Evolutionary conservation across 345 rosid species (phyloP).

Genomic region (Eucalyptus regnans): DNA sequence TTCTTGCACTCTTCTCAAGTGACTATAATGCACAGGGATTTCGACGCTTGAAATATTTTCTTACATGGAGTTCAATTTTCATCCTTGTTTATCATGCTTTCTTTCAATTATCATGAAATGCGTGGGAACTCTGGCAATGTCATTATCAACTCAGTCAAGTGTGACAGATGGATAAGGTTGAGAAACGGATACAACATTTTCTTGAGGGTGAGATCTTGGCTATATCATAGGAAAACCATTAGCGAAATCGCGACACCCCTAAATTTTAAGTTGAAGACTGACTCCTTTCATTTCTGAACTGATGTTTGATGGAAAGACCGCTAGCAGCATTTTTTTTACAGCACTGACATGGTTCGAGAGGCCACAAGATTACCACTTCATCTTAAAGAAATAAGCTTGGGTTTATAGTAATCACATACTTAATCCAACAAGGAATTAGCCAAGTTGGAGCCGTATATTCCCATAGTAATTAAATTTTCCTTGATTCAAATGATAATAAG

Average conservation of each 20-base stretch:
- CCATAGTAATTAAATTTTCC: neutral
- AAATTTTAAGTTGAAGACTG: neutral
- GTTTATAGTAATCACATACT: neutral
- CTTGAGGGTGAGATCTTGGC: neutral
- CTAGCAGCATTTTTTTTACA: neutral
- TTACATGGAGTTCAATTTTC: neutral
- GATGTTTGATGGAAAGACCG: neutral
- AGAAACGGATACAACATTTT: neutral
- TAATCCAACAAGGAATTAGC: neutral
- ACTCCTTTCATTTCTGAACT: neutral
- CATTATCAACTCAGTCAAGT: neutral
- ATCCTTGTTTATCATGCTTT: neutral
- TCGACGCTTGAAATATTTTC: neutral
- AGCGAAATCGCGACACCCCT: neutral
- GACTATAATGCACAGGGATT: neutral
- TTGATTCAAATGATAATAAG: neutral
- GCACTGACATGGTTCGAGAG: neutral
- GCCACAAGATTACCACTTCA: neutral
- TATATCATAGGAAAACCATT: neutral
- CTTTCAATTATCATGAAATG: neutral
- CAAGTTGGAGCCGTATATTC: neutral
- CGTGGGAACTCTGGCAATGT: neutral
- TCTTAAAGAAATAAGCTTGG: neutral
- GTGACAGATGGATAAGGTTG: neutral
- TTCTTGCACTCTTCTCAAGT: neutral